Percentiles rank a stretch among this genome's conserved stretches.
phyloP scores from a whole-genome alignment of 345 rosid genomes.

The Aethionema arabicum region DNA sequence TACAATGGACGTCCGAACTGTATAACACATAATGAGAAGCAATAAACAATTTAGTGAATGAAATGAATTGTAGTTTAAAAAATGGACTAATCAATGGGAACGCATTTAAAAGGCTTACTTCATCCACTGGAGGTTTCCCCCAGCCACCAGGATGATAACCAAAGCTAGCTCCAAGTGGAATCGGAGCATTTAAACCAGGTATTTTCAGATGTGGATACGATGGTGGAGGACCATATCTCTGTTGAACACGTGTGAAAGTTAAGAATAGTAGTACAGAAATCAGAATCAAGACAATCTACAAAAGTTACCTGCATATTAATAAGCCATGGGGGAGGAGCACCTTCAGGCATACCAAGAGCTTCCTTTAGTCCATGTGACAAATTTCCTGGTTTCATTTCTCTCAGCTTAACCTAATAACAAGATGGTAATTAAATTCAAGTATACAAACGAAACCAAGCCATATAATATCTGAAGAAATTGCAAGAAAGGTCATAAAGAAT shows the following conservation, averaged over 20 bases:
- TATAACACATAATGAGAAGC: constrained; percentile 13
- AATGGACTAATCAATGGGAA: constrained; percentile 13
- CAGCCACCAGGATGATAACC: constrained; percentile 99
- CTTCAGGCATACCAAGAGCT: constrained; percentile 99
- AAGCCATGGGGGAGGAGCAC: constrained; percentile 99
- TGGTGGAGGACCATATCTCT: constrained; percentile 99
- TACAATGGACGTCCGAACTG: constrained; percentile 93
- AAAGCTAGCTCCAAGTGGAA: constrained; percentile 95
- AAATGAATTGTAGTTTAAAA: neutral
- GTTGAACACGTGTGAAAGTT: constrained; percentile 16
- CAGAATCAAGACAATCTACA: constrained; percentile 6
- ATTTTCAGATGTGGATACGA: constrained; percentile 94
- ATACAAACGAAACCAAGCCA: neutral
- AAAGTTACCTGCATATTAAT: constrained; percentile 93
- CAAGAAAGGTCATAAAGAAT: constrained; percentile 1
- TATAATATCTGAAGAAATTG: neutral
- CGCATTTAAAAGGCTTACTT: constrained; percentile 45
- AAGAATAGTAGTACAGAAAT: constrained; percentile 3
- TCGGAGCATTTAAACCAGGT: constrained; percentile 97
- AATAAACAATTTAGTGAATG: neutral
- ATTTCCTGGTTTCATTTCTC: constrained; percentile 96
- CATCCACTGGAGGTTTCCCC: constrained; percentile 99
- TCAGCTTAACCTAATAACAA: constrained; percentile 70
- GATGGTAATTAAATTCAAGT: constrained; percentile 15
- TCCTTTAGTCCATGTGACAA: constrained; percentile 87